phyloP scores from a whole-genome alignment of 1,139 yeast genomes.

The Diutina mesorugosa region DNA sequence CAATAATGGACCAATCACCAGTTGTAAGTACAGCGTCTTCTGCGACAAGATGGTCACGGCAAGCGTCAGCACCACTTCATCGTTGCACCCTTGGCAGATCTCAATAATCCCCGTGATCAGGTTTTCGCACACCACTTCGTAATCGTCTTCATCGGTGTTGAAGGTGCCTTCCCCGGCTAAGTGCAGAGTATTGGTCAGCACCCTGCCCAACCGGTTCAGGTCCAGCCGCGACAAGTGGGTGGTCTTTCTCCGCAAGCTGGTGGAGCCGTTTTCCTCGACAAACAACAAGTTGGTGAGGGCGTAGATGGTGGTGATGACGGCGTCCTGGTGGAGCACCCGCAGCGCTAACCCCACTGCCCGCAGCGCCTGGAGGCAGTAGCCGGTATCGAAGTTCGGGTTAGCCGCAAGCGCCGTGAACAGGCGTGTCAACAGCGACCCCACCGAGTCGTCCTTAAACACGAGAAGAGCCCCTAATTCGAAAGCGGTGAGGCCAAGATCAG shows the following conservation, averaged over 20 bases:
- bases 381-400: conserved; percentile 23
- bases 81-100: conserved; percentile 57
- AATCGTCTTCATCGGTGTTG: conserved; percentile 7
- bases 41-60: conserved; percentile 78
- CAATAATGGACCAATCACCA: conserved; percentile 25
- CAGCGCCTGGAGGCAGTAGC: conserved; percentile 21
- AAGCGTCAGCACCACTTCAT: conserved; percentile 65
- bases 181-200: neutral
- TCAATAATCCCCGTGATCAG: conserved; percentile 64
- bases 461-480: conserved; percentile 44
- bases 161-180: conserved; percentile 2
- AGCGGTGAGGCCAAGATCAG: conserved; percentile 33
- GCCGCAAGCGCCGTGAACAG: conserved; percentile 37
- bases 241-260: conserved; percentile 5
- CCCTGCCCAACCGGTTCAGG: neutral
- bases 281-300: conserved; percentile 67
- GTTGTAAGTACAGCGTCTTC: conserved; percentile 28
- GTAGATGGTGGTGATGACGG: conserved; percentile 77
- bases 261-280: conserved; percentile 32
- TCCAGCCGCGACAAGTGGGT: neutral
- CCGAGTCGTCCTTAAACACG: conserved; percentile 29
- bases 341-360: conserved; percentile 31
- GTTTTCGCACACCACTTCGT: conserved; percentile 30
- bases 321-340: conserved; percentile 54
- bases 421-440: conserved; percentile 35